phyloP scores from a whole-genome alignment of 768 basidiomycete genomes.

The Xerocomus brunneocitrinus region DNA sequence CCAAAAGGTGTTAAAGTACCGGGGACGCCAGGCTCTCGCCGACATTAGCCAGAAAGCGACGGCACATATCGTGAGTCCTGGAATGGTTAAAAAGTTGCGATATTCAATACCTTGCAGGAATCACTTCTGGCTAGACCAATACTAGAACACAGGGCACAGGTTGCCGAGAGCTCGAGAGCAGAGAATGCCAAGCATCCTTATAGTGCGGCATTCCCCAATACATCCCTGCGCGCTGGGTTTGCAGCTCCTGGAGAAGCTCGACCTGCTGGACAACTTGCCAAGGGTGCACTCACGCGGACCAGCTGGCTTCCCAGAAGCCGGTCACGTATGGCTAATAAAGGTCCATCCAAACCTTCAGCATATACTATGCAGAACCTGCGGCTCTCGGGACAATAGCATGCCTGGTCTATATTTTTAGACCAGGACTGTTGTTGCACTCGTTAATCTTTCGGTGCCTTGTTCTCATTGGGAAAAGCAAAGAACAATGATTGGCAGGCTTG shows the following conservation, averaged over 20 bases:
- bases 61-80: slow-evolving; percentile 58
- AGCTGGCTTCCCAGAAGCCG: slow-evolving; percentile 23
- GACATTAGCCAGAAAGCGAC: slow-evolving; percentile 54
- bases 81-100: background rate
- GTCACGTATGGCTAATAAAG: slow-evolving; percentile 7
- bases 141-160: slow-evolving; percentile 42
- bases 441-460: background rate
- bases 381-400: slow-evolving; percentile 13
- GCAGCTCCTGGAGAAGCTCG: slow-evolving; percentile 54
- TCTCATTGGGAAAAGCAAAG: slow-evolving; percentile 1
- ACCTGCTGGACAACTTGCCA: slow-evolving; percentile 50
- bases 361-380: slow-evolving; percentile 22
- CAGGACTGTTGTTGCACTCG: background rate
- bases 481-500: slow-evolving; percentile 5
- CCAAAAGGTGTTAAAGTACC: slow-evolving; percentile 65
- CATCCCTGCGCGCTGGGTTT: slow-evolving; percentile 44
- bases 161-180: slow-evolving; percentile 32
- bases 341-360: slow-evolving; percentile 7
- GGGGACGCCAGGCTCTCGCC: slow-evolving; percentile 41
- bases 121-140: slow-evolving; percentile 63
- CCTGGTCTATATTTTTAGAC: background rate
- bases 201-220: slow-evolving; percentile 22
- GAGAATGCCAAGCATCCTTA: slow-evolving; percentile 19
- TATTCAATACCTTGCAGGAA: slow-evolving; percentile 42
- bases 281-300: slow-evolving; percentile 44